These are phyloP conservation scores for Ceratocystis eucalypticola DNA, from an alignment of 2,329 filamentous ascomycete species.

Conservation along the genomic window DNA sequence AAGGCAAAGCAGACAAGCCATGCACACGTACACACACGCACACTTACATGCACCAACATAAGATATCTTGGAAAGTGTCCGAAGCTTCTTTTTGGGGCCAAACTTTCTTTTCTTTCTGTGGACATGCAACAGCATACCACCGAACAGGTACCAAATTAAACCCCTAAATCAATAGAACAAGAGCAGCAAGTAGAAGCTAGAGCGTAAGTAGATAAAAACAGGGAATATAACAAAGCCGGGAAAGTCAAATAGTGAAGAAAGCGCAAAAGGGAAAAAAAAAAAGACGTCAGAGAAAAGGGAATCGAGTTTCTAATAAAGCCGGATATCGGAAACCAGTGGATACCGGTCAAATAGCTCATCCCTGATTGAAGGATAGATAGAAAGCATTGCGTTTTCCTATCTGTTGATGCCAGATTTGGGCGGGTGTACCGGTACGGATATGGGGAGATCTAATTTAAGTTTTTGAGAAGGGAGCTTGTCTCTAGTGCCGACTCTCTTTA, in stretches of 20 bases:
- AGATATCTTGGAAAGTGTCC: neutral
- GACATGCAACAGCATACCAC: neutral
- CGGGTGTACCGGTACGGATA: neutral
- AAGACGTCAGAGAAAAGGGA: neutral
- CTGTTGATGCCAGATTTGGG: neutral
- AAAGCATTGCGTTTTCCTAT: neutral
- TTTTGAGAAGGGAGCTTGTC: too few species aligned
- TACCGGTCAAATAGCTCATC: neutral
- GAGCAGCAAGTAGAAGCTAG: neutral
- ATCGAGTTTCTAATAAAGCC: neutral
- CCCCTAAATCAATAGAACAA: neutral
- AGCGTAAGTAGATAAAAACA: neutral
- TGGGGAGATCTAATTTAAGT: too few species aligned
- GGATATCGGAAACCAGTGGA: neutral
- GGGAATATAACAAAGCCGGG: slow-evolving; percentile 1
- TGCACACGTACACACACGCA: neutral
- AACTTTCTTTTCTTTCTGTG: neutral
- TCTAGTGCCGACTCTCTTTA: too few species aligned
- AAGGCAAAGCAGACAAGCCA: neutral
- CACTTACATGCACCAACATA: too few species aligned
- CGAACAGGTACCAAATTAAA: slow-evolving; percentile 1
- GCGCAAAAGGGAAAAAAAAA: neutral
- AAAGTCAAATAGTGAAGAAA: neutral
- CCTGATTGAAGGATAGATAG: neutral
- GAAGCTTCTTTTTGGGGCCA: neutral